These are phyloP conservation scores for Fusarium equiseti DNA, from an alignment of 2,329 filamentous ascomycete species.

Conservation along the genomic window DNA sequence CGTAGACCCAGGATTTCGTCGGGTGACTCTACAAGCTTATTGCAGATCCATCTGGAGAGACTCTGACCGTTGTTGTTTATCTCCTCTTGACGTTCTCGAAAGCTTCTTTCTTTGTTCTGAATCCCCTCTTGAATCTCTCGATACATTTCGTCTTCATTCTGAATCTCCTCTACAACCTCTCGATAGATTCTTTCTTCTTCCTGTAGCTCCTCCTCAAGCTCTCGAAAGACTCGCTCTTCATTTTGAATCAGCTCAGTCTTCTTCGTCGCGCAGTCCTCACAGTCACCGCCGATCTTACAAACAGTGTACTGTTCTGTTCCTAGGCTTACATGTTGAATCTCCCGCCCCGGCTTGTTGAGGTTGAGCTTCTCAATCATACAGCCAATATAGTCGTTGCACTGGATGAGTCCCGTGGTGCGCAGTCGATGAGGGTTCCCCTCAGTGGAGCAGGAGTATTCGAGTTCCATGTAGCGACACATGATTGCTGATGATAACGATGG, in stretches of 20 bases:
- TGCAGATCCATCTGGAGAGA: not conserved
- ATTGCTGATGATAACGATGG: not conserved
- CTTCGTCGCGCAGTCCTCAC: not conserved
- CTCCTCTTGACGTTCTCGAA: not conserved
- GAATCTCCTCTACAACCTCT: not conserved
- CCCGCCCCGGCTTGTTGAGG: not conserved
- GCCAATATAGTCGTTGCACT: constrained; percentile 8
- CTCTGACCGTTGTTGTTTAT: not conserved
- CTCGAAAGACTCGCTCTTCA: not conserved
- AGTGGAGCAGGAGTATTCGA: constrained; percentile 27
- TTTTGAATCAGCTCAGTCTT: not conserved
- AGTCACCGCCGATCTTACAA: not conserved
- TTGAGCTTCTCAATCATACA: not conserved
- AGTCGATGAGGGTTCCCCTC: not conserved
- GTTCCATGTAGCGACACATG: constrained; percentile 24
- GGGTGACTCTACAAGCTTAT: not conserved
- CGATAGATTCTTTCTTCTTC: not conserved
- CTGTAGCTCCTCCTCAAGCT: not conserved
- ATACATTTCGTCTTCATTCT: not conserved
- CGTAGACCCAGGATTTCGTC: not conserved
- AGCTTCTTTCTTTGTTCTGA: not conserved
- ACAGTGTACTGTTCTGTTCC: not conserved
- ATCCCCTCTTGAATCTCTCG: not conserved
- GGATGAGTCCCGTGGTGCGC: not conserved
- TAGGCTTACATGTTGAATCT: not conserved